Conservation (phyloP, 2,329 filamentous ascomycete species). For the Trichocomaceae sp. region DNA sequence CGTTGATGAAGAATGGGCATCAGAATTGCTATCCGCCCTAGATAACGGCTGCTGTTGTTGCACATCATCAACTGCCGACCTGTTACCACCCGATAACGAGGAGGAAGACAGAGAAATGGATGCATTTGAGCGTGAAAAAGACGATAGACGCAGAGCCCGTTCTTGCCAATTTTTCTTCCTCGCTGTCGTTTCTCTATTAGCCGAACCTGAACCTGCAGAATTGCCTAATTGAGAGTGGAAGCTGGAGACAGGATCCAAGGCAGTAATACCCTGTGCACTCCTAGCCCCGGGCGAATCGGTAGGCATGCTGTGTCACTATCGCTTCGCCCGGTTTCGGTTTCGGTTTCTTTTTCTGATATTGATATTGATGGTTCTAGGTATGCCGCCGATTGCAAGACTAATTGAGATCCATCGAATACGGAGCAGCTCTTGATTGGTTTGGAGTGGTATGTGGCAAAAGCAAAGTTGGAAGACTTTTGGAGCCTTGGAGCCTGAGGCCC, state of each 20-base stretch:
- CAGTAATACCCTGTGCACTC: slow-evolving; percentile 17
- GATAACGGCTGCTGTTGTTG: background rate
- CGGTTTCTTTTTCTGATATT: background rate
- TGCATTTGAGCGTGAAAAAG: background rate
- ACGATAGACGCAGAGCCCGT: slow-evolving; percentile 1
- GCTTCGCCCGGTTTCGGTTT: background rate
- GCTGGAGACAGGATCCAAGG: slow-evolving; percentile 21
- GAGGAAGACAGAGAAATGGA: background rate
- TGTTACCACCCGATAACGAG: background rate
- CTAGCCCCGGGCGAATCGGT: background rate
- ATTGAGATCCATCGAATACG: background rate
- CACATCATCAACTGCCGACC: background rate
- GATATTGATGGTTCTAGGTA: background rate
- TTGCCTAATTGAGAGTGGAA: slow-evolving; percentile 22
- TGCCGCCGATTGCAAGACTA: background rate
- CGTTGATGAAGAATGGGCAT: slow-evolving; percentile 10
- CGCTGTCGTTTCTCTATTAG: background rate
- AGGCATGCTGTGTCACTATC: slow-evolving; percentile 8
- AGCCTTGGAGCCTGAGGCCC: background rate
- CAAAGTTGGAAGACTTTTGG: background rate
- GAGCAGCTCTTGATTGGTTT: background rate
- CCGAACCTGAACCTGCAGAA: slow-evolving; percentile 9
- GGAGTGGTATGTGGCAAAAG: background rate
- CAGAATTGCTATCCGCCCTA: slow-evolving; percentile 14
- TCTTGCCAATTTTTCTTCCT: slow-evolving; percentile 24